phyloP scores from a whole-genome alignment of 208 protist genomes.

The Plasmodiophora brassicae region DNA sequence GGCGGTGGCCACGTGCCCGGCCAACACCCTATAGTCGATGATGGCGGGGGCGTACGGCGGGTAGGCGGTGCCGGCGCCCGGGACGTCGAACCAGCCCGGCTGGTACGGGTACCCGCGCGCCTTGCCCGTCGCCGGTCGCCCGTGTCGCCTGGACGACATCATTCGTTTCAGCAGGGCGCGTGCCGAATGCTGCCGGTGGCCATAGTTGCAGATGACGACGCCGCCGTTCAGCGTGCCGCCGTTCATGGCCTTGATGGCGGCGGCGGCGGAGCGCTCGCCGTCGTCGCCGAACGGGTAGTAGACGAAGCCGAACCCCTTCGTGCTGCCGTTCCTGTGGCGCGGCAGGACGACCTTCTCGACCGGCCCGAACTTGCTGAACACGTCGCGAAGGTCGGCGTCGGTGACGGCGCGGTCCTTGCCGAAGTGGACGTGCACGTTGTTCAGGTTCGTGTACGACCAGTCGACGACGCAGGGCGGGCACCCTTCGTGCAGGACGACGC shows the following conservation, averaged over 20 bases:
- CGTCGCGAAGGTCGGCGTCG: background rate
- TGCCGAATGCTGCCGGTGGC: no score
- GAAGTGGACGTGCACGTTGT: background rate
- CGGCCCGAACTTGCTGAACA: background rate
- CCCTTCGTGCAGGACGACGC: background rate
- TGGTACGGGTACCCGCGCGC: no score
- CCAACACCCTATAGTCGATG: no score
- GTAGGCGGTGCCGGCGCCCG: no score
- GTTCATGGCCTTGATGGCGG: background rate
- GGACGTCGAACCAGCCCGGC: no score
- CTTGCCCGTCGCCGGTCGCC: no score
- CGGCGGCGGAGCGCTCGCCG: background rate
- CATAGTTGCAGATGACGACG: background rate
- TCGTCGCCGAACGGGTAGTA: background rate
- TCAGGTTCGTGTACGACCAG: background rate
- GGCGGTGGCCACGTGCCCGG: no score
- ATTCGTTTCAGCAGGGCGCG: no score
- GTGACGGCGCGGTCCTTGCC: background rate
- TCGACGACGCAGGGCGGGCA: background rate
- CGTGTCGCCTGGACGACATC: no score
- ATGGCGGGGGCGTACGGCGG: no score
- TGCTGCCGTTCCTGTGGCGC: background rate
- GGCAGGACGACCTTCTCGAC: slow-evolving; percentile 1
- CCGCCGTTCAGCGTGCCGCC: background rate
- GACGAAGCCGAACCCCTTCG: slow-evolving; percentile 15